phyloP scores from a whole-genome alignment of 2,329 filamentous ascomycete genomes.

The Phoma sp. region DNA sequence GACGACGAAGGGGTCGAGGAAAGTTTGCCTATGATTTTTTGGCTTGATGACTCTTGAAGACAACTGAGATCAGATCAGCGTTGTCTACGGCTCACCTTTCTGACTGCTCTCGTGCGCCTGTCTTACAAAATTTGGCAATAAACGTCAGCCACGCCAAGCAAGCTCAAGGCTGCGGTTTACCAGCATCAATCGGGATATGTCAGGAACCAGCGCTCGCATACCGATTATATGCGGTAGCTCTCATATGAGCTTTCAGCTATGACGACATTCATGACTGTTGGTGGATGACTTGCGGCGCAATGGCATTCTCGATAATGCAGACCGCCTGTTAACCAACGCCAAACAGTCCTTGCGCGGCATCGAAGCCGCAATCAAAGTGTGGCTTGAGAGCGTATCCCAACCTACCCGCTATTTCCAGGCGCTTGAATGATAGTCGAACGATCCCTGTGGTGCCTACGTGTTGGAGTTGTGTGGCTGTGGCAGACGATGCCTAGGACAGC shows the following conservation, averaged over 20 bases:
- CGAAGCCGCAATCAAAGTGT: not conserved
- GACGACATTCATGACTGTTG: slow-evolving; percentile 4
- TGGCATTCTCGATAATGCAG: not conserved
- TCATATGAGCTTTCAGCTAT: slow-evolving; percentile 9
- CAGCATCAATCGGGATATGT: slow-evolving; percentile 3
- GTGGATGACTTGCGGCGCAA: slow-evolving; percentile 2
- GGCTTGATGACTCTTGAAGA: not conserved
- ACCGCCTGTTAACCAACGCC: not conserved
- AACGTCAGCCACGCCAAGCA: slow-evolving; percentile 15
- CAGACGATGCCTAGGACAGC: slow-evolving; percentile 3
- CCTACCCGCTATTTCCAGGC: not conserved
- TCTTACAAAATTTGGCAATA: slow-evolving; percentile 4
- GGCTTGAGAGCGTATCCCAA: not conserved
- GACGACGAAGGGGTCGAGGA: not conserved
- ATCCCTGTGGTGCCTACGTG: slow-evolving; percentile 5
- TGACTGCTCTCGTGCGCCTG: not conserved
- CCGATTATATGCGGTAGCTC: not conserved
- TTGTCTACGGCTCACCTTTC: not conserved
- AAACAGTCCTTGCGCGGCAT: not conserved
- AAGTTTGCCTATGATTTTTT: no score
- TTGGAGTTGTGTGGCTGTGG: slow-evolving; percentile 9
- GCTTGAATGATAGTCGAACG: not conserved
- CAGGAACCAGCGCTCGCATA: slow-evolving; percentile 8
- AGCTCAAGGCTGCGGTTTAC: slow-evolving; percentile 2
- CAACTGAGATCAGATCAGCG: slow-evolving; percentile 6